A percentile compares a stretch with the other conserved stretches of the same genome.
phyloP scores from a whole-genome alignment of 495 filamentous ascomycete genomes.

The Hamigera avellanea region DNA sequence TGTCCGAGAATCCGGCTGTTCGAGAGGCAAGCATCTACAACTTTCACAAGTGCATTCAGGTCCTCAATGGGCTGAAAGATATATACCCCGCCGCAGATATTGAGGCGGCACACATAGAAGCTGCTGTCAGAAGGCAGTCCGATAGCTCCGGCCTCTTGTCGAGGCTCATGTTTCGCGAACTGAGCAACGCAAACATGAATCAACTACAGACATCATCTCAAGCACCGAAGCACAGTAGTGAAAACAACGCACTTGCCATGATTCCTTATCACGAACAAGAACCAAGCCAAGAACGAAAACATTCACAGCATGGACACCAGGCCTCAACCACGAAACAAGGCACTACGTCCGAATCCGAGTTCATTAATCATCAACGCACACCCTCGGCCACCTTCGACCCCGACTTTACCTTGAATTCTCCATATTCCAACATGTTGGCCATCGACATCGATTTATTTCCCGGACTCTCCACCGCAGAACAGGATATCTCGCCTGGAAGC shows the following conservation, averaged over 20 bases:
- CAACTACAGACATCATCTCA: too few relatives aligned
- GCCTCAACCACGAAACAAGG: too few relatives aligned
- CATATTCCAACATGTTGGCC: too few relatives aligned
- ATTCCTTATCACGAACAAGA: too few relatives aligned
- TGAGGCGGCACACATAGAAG: constrained; percentile 69
- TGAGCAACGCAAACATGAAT: constrained; percentile 4
- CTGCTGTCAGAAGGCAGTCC: constrained; percentile 50
- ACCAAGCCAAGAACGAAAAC: too few relatives aligned
- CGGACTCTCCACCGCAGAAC: neutral
- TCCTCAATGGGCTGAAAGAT: constrained; percentile 64
- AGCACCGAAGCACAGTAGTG: too few relatives aligned
- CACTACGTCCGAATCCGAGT: too few relatives aligned
- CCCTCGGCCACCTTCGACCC: constrained; percentile 12
- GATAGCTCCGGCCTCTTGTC: constrained; percentile 21
- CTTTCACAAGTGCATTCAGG: constrained; percentile 69
- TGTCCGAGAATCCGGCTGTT: constrained; percentile 53
- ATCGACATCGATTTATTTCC: constrained; percentile 4
- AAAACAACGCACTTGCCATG: too few relatives aligned
- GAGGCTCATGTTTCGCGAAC: constrained; percentile 20
- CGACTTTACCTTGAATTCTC: constrained; percentile 1
- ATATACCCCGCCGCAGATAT: constrained; percentile 77
- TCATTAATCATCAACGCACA: too few relatives aligned
- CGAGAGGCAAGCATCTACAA: constrained; percentile 54
- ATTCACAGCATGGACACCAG: constrained; percentile 5
- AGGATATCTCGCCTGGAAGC: constrained; percentile 3